A percentile compares a stretch with the other conserved stretches of the same genome.
These are phyloP conservation scores for Hypholoma fasciculare DNA, from an alignment of 768 basidiomycete genomes.

Conservation along the genomic window DNA sequence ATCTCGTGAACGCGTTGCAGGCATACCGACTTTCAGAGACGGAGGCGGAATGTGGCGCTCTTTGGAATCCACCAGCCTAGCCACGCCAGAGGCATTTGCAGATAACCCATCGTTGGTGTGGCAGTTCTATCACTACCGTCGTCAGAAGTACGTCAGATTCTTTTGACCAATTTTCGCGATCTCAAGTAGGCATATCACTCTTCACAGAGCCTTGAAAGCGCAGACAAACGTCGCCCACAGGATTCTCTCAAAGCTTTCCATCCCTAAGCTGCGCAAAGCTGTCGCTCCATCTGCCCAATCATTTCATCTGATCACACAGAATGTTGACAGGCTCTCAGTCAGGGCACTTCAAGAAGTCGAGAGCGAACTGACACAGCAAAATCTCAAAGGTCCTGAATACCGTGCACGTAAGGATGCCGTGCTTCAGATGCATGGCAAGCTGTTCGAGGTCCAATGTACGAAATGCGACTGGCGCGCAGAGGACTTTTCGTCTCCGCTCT, in stretches of 20 bases:
- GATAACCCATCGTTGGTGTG: conserved; percentile 40
- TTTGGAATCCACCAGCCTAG: conserved; percentile 20
- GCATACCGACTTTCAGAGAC: conserved; percentile 18
- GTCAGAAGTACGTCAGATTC: conserved; percentile 29
- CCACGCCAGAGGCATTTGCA: conserved; percentile 40
- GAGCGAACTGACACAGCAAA: background rate
- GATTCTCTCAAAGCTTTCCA: conserved; percentile 35
- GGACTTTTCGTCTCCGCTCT: conserved; percentile 6
- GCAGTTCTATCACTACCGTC: conserved; percentile 48
- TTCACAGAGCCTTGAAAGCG: conserved; percentile 30
- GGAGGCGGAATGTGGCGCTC: conserved; percentile 13
- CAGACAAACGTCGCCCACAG: conserved; percentile 44
- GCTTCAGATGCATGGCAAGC: conserved; percentile 51
- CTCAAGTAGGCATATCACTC: background rate
- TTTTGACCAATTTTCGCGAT: background rate
- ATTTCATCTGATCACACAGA: conserved; percentile 38
- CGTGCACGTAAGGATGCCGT: conserved; percentile 11
- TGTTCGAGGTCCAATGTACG: conserved; percentile 41
- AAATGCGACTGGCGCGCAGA: conserved; percentile 10
- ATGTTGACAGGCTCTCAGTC: conserved; percentile 43
- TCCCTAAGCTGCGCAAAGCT: conserved; percentile 24
- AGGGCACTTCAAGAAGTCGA: conserved; percentile 23
- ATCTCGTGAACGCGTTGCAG: background rate
- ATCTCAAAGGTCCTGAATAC: background rate
- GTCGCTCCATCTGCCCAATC: conserved; percentile 31